Evolutionary conservation across 2,329 filamentous ascomycete species (phyloP).

Genomic region (Plenodomus tracheiphilus): DNA sequence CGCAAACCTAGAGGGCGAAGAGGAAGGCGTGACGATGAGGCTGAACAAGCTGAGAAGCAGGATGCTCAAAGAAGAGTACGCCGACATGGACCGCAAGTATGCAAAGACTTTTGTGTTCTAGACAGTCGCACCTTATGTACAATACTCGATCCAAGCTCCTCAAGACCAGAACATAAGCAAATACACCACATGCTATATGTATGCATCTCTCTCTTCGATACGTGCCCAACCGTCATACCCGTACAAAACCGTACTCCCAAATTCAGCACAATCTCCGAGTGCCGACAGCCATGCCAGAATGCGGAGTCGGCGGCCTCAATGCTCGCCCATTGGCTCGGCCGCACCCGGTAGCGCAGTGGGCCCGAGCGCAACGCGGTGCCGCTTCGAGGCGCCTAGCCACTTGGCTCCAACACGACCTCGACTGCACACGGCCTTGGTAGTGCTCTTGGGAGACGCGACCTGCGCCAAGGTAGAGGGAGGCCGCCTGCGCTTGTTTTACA

Average conservation of each 20-base stretch:
- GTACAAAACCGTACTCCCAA: background rate
- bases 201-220: too few relatives aligned
- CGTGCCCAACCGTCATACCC: too few relatives aligned
- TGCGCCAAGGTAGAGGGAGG: background rate
- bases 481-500: background rate
- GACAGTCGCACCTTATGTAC: too few relatives aligned
- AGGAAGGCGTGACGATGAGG: constrained; percentile 38
- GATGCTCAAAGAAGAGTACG: constrained; percentile 40
- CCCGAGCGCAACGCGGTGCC: too few relatives aligned
- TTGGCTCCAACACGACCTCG: background rate
- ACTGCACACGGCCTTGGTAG: background rate
- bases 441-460: too few relatives aligned
- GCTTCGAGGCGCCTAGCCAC: too few relatives aligned
- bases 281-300: background rate
- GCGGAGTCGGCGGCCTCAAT: background rate
- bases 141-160: too few relatives aligned
- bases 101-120: constrained; percentile 42
- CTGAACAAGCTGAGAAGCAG: constrained; percentile 39
- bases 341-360: background rate
- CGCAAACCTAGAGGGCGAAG: constrained; percentile 39
- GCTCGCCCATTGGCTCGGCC: background rate
- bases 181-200: too few relatives aligned
- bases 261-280: background rate
- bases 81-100: constrained; percentile 41
- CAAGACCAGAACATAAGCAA: too few relatives aligned